Base-by-base conservation (phyloP, 2,329 filamentous ascomycete genomes). In the Exophiala xenobiotica region DNA sequence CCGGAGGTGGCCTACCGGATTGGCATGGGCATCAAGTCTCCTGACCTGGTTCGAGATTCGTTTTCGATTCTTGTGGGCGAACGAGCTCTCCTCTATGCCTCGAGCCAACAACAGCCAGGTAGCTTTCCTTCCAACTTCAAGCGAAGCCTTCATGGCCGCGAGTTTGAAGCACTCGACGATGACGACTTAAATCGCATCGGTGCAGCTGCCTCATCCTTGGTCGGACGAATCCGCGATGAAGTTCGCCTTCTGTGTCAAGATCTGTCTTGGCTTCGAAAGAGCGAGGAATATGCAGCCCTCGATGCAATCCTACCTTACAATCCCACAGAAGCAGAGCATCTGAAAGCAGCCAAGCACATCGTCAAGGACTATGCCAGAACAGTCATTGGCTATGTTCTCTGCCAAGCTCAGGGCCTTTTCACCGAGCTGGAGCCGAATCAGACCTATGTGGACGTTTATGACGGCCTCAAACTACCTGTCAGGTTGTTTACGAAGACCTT, bases 61-160 rank as follows among this genome's bases (percentile, higher is more conserved):
- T 87, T 85, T 58, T 72, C 75, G 8, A 76, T 85, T 20, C 71
- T 87, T 3, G 83, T 86, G 18, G 81, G 78, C 14, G 84, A 88
- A 61, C 73, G 78, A 45, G 83, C 82, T 3, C 61, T 86, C 9
- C 71, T 68, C 16, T 68, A 67, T 52, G 51, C 67, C 6, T 61
- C 57, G 14, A 53, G 60, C n/a, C 43, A 62, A 14, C n/a, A n/a
- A n/a, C n/a, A n/a, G n/a, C n/a, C n/a, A n/a, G n/a, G n/a, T n/a
- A n/a, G n/a, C n/a, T n/a, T 39, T 18, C 29, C 26, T 44, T 16
- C 23, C 39, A 9, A 19, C 37, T 38, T 39, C 14, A 18, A 19
- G 38, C 37, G 45, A n/a, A 24, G 52, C 69, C 38, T 79, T 73
- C 60, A 64, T 61, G 76, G 78, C 29, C 76, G 81, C 23, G 67